Base-by-base conservation (phyloP, 2,329 filamentous ascomycete genomes). In the Paraconiothyrium sp. region DNA sequence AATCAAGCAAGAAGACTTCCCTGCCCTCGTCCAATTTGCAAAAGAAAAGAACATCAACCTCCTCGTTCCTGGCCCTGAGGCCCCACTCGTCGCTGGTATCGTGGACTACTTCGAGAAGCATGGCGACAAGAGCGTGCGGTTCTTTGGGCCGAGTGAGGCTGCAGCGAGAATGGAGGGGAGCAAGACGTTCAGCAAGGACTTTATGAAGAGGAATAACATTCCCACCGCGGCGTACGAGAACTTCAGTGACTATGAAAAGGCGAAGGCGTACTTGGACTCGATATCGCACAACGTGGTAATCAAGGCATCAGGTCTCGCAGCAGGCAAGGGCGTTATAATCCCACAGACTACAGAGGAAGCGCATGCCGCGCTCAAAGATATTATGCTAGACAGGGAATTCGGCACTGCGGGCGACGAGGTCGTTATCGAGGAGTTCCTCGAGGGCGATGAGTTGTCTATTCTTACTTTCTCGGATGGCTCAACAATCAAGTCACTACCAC, bases 141-240 rank as follows among this genome's bases (percentile, higher is more conserved):
- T 89, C 79, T 98, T 97, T 75, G 95, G 94, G 1, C 95, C 95
- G 5, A 91, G 89, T 60, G 89, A 91, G 80, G 88, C 88, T 52
- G 94, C 95, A 24, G 94, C 95, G 20, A 87, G 88, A 48, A 92
- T 99, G 86, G 95, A 99, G 81, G 95, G 95, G 62, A 96, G 92
- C 82, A 99, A 99, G 84, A 92, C 94, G 11, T 98, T 96, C 79
- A 93, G 92, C 64, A 99, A 99, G 78, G 94, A 98, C 79, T 98
- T 98, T 76, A 99, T 98, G 95, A 90, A 91, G 79, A 89, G 90
- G 67, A 89, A 97, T 81, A 86, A 86, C 72, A 97, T 99, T 71
- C 94, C 94, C 41, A 98, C 95, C 0, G 95, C 95, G 16, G 88
- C 87, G 43, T 98, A 97, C 82, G 88, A 90, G 78, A 97, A 96